Base-by-base conservation (phyloP, 768 basidiomycete genomes). In the Lepiota venenata region DNA sequence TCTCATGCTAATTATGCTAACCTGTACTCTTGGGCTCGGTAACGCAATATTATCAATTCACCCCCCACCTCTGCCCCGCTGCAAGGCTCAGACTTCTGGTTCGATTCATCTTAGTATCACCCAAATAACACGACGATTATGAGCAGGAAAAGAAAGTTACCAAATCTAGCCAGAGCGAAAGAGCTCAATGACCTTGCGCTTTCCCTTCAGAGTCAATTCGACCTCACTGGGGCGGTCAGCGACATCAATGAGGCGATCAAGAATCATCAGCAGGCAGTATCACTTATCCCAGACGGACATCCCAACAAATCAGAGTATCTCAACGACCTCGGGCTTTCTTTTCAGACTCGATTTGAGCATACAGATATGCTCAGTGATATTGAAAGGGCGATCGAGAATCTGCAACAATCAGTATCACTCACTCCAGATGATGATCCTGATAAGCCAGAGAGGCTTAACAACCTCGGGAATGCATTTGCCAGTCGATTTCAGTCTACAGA, bases 171-270 rank as follows among this genome's bases (percentile, higher is more conserved):
- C 10, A 11, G 32, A 32, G 32, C 32, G 32, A 32, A 32, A 8
- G 9, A 32, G 10, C 32, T 58, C 38, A 44, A 32, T 20, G 53
- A 42, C 38, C 56, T 62, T 41, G 60, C 56, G 11, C 48, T 29
- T 20, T 55, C 58, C 25, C 54, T 58, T 16, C n/a, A n/a, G 8
- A 14, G 14, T 18, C 42, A 57, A 20, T 73, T 67, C 22, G 22
- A 57, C 32, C 56, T 29, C 11, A 56, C 51, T 7, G 43, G 61
- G 53, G 54, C 61, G 20, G 29, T 50, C 11, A 43, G 42, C 11
- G 64, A 68, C 40, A 20, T 58, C 35, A 32, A 71, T 35, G 60
- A 65, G 42, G 59, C 56, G 10, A 43, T 71, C 41, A 15, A 42
- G 15, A 45, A 36, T 15, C 41, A 21, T 42, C 44, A 53, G 51